These are phyloP conservation scores for Phylloboletellus chloephorus DNA, from an alignment of 1,284 basidiomycete species.

Conservation along the genomic window DNA sequence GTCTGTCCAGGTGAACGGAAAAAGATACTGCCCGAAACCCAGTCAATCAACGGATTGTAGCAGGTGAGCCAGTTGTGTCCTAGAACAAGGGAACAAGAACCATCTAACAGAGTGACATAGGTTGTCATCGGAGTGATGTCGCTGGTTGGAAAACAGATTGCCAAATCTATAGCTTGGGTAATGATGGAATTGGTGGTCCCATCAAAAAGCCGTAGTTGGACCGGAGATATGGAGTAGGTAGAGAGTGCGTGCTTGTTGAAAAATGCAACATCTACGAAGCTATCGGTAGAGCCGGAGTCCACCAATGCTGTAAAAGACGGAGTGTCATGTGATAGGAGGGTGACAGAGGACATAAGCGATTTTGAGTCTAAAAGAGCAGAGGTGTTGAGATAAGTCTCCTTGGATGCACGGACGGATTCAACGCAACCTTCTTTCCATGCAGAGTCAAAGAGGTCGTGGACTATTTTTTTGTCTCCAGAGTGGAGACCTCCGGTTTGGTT, in stretches of 20 bases:
- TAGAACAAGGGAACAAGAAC: conserved; percentile 8
- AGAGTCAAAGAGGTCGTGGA: no score
- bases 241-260: background rate
- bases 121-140: background rate
- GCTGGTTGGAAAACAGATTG: no score
- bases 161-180: background rate
- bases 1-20: no score
- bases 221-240: background rate
- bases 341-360: background rate
- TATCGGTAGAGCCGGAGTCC: background rate
- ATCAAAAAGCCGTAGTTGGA: conserved; percentile 2
- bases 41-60: conserved; percentile 24
- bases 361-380: background rate
- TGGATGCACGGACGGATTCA: no score
- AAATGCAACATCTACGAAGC: background rate
- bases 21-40: conserved; percentile 6
- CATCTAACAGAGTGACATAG: conserved; percentile 5
- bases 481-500: no score
- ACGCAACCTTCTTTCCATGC: no score
- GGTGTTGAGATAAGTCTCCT: no score
- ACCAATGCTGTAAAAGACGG: background rate
- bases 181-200: background rate
- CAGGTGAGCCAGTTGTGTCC: conserved; percentile 17
- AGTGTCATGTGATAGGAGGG: background rate
- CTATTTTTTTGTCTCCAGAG: no score